A percentile compares a stretch with the other conserved stretches of the same genome.
phyloP scores from a whole-genome alignment of 371 early-diverging fungal species.

The Mucor ambiguus region DNA sequence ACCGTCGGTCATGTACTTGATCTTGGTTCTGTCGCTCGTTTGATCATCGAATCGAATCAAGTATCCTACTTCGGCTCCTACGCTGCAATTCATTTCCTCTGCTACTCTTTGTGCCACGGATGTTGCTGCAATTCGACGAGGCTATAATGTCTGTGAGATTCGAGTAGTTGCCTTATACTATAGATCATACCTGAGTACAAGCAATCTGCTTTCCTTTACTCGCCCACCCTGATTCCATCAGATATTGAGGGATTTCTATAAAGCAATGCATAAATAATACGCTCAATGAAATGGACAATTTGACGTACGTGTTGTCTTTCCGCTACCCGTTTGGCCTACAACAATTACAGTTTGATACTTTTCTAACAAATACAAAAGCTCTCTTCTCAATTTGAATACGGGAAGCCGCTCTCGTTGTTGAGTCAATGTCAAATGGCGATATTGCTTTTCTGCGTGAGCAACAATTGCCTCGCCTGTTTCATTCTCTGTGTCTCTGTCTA shows the following conservation, averaged over 20 bases:
- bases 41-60: slow-evolving; percentile 79
- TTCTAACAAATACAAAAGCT: slow-evolving; percentile 63
- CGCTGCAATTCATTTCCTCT: slow-evolving; percentile 81
- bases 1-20: slow-evolving; percentile 94
- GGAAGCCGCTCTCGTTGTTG: slow-evolving; percentile 66
- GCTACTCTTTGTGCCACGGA: slow-evolving; percentile 96
- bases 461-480: slow-evolving; percentile 54
- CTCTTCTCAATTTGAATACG: slow-evolving; percentile 57
- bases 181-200: slow-evolving; percentile 65
- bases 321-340: slow-evolving; percentile 56
- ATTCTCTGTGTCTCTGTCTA: slow-evolving; percentile 67
- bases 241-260: slow-evolving; percentile 79
- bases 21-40: slow-evolving; percentile 62
- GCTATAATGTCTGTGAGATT: slow-evolving; percentile 44
- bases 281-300: not conserved
- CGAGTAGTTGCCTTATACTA: not conserved
- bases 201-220: slow-evolving; percentile 66
- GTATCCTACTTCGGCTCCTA: slow-evolving; percentile 72
- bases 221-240: slow-evolving; percentile 74
- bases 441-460: slow-evolving; percentile 48
- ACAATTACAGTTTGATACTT: slow-evolving; percentile 72
- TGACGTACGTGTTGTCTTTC: slow-evolving; percentile 82
- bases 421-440: slow-evolving; percentile 48
- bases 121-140: slow-evolving; percentile 96
- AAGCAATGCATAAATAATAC: not conserved